Base-by-base conservation (phyloP, 805 yeast species). In the Candida coleopterorum region DNA sequence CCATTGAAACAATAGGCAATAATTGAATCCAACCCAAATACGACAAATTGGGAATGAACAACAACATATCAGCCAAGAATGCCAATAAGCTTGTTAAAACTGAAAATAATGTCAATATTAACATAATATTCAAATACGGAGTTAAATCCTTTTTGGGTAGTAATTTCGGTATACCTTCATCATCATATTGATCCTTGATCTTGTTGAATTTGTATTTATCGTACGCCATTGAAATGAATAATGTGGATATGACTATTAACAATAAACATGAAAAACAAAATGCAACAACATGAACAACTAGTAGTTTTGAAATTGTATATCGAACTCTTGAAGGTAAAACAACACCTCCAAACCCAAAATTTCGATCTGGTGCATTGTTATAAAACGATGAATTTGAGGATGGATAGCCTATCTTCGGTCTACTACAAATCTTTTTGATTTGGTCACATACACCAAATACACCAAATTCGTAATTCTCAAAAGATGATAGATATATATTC, bases 1-100 rank as follows among this genome's bases (percentile, higher is more conserved):
- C 82, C 31, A 80, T 67, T 22, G 81, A 55, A 2, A 82, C 73
- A 0, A 93, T 75, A 1, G 90, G 75, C 0, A 77, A 77, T 18
- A 89, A 62, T 41, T 85, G 73, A 34, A 83, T 62, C 97, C 97
- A 90, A 18, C 96, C 96, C 30, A 81, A 74, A 79, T 87, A 88
- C 37, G 77, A 72, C 37, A 90, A 61, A 51, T 79, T 77, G 2
- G 89, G 85, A 2, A 81, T 72, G 49, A 90, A 90, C 34, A 90
- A 57, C 27, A 89, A 57, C 25, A 89, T 74, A 55, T 90, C 97
- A 3, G 86, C 86, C 41, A 89, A 62, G 45, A 90, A 85, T 6
- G 89, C 80, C 35, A 90, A 64, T 33, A 89, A 59, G 1, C 85
- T 65, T 28, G 83, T 65, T 39, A 89, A 52, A 48, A 88, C 86